Evolutionary conservation across 352 stramenopile genomes (phyloP), one percentile per base, ranked within the genome.

Genomic region (Pythium rishiriense): DNA sequence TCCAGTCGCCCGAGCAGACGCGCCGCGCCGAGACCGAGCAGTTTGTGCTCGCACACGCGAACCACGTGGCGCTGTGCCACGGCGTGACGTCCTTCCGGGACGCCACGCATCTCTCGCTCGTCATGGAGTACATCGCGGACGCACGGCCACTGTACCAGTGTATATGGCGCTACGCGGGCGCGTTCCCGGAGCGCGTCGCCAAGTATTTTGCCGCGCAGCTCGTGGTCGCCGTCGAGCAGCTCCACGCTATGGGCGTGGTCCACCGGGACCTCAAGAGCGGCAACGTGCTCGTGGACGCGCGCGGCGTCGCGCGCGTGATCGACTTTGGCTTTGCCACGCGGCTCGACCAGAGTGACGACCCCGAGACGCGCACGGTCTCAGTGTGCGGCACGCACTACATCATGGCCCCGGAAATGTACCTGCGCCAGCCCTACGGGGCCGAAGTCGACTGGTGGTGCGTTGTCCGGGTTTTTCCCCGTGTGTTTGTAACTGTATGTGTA

Each of bases 231-330:
- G 33, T 94, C 1, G 52, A 66, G 41, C 70, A 75, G 54, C 26
- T 94, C 3, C 83, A 94, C 52, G 60, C 41, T 7, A 28, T 55
- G 26, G 75, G 79, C n/a, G 89, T 73, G 41, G 66, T 91, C n/a
- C 83, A 94, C 53, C 82, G 85, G 17, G 85, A 94, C 29, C 59
- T 94, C 15, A 94, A 94, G 62, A 94, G 80, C 51, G 85, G 85
- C 17, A 94, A 94, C 50, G 62, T 92, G 3, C 54, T 94, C 19
- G 56, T 91, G 11, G 67, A 73, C 21, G 63, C 39, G 6, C 26
- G 64, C 3, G 83, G 85, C 7, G 72, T 75, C 26, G 68, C 55
- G 11, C 82, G 81, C 46, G 70, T 94, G 25, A 88, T 94, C 43
- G 85, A 94, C 70, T 93, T 89, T 69, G 85, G 85, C 26, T 74